Conservation (phyloP, 495 filamentous ascomycete species). For the Trichodelitschia bisporula region DNA sequence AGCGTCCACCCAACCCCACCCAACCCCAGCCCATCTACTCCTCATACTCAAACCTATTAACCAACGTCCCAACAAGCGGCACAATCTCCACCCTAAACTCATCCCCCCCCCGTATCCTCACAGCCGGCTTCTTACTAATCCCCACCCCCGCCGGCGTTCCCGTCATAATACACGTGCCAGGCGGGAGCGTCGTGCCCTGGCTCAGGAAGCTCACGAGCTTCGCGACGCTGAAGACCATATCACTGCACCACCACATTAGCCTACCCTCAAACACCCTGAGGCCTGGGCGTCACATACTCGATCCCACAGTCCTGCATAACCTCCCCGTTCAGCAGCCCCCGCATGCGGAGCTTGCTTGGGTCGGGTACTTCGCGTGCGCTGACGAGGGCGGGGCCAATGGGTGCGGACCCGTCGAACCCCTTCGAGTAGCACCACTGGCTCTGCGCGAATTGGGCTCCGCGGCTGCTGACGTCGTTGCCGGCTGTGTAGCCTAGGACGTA, state of each 20-base stretch:
- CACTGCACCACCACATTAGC: too few relatives aligned
- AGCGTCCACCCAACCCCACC: too few relatives aligned
- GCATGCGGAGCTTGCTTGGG: slow-evolving; percentile 41
- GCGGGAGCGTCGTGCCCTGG: slow-evolving; percentile 50
- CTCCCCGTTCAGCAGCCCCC: slow-evolving; percentile 45
- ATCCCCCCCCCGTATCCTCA: not conserved
- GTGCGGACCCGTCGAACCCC: slow-evolving; percentile 78
- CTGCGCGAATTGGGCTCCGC: slow-evolving; percentile 66
- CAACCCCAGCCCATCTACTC: too few relatives aligned
- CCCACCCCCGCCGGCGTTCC: slow-evolving; percentile 26
- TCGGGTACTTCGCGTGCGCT: slow-evolving; percentile 37
- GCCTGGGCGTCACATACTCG: too few relatives aligned
- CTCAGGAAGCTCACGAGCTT: slow-evolving; percentile 52
- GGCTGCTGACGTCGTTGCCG: slow-evolving; percentile 65
- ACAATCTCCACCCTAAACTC: not conserved
- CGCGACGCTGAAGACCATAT: slow-evolving; percentile 63
- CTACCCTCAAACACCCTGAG: too few relatives aligned
- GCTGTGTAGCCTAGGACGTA: slow-evolving; percentile 62
- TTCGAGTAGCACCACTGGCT: slow-evolving; percentile 69
- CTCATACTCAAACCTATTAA: not conserved
- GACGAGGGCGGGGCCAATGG: slow-evolving; percentile 61
- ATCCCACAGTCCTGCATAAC: slow-evolving; percentile 51
- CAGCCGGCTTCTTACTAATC: not conserved
- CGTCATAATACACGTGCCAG: slow-evolving; percentile 66
- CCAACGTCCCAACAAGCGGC: not conserved